A percentile compares a stretch with the other conserved stretches of the same genome.
Evolutionary conservation across 805 yeast genomes (phyloP).

Genomic region (Candida saitoana): DNA sequence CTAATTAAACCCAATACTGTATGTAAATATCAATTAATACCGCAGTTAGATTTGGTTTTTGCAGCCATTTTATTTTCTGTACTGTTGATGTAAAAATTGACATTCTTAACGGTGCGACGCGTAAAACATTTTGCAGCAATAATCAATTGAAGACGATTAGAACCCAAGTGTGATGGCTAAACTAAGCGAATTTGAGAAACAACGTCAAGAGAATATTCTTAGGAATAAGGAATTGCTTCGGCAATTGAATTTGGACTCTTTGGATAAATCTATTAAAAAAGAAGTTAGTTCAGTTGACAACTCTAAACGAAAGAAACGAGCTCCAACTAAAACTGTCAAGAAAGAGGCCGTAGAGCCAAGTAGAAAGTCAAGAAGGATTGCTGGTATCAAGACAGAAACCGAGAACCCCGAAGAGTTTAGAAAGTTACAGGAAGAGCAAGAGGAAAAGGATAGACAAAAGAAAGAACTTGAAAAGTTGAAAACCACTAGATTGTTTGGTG

Average conservation of each 20-base stretch:
- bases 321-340: constrained; percentile 17
- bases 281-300: constrained; percentile 32
- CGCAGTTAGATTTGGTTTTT: too few species aligned
- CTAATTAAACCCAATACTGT: too few species aligned
- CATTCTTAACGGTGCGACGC: not conserved
- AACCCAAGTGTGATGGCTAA: constrained; percentile 1
- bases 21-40: too few species aligned
- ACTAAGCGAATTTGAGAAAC: constrained; percentile 64
- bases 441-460: constrained; percentile 26
- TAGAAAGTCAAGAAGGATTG: constrained; percentile 73
- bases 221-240: constrained; percentile 74
- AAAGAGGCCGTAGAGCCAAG: constrained; percentile 44
- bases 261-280: constrained; percentile 49
- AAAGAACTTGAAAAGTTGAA: constrained; percentile 49
- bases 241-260: constrained; percentile 61
- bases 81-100: constrained; percentile 2
- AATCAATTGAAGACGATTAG: not conserved
- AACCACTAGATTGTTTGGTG: constrained; percentile 60
- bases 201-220: constrained; percentile 73
- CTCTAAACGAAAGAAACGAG: constrained; percentile 23
- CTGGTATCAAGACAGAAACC: constrained; percentile 61
- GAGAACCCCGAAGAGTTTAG: constrained; percentile 37
- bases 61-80: too few species aligned
- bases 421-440: constrained; percentile 33
- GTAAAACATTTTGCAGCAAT: not conserved